phyloP scores from a whole-genome alignment of 1,284 basidiomycete species.

The Ganoderma boninense region DNA sequence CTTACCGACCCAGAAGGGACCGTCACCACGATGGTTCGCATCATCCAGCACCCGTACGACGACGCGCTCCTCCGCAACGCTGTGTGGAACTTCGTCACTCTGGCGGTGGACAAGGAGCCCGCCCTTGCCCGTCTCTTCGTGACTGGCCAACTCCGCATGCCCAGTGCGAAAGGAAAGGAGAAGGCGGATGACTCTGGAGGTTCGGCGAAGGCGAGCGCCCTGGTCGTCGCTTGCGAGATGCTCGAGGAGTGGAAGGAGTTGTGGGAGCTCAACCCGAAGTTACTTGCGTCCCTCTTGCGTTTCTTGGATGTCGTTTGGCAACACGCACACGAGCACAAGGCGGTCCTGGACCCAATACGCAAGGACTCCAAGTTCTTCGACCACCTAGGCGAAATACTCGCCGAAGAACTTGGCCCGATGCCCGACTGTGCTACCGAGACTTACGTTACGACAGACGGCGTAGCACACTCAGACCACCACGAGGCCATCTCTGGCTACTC shows the following conservation, averaged over 20 bases:
- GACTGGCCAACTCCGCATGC: slow-evolving; percentile 70
- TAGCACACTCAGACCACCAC: slow-evolving; percentile 65
- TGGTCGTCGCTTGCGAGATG: slow-evolving; percentile 72
- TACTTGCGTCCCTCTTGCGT: slow-evolving; percentile 78
- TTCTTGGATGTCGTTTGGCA: slow-evolving; percentile 89
- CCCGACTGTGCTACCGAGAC: slow-evolving; percentile 68
- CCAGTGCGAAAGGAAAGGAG: slow-evolving; percentile 51
- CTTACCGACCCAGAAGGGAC: slow-evolving; percentile 75
- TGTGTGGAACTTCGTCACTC: slow-evolving; percentile 86
- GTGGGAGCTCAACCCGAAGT: slow-evolving; percentile 79
- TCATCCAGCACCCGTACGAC: slow-evolving; percentile 76
- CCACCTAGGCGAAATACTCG: slow-evolving; percentile 65
- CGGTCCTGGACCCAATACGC: slow-evolving; percentile 63
- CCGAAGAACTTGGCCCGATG: slow-evolving; percentile 69
- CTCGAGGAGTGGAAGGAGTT: slow-evolving; percentile 74
- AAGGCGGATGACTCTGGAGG: slow-evolving; percentile 39
- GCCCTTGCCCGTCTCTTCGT: slow-evolving; percentile 87
- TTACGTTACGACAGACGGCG: slow-evolving; percentile 56
- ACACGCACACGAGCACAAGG: slow-evolving; percentile 80
- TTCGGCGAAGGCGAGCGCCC: slow-evolving; percentile 55
- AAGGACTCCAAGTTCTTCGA: slow-evolving; percentile 70
- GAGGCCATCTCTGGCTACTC: slow-evolving; percentile 68
- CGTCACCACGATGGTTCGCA: slow-evolving; percentile 66
- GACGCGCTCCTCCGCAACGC: slow-evolving; percentile 73
- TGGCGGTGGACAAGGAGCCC: slow-evolving; percentile 88